Evolutionary conservation across 139 green algal species (phyloP).

Genomic region (Auxenochlorella pyrenoidosa): DNA sequence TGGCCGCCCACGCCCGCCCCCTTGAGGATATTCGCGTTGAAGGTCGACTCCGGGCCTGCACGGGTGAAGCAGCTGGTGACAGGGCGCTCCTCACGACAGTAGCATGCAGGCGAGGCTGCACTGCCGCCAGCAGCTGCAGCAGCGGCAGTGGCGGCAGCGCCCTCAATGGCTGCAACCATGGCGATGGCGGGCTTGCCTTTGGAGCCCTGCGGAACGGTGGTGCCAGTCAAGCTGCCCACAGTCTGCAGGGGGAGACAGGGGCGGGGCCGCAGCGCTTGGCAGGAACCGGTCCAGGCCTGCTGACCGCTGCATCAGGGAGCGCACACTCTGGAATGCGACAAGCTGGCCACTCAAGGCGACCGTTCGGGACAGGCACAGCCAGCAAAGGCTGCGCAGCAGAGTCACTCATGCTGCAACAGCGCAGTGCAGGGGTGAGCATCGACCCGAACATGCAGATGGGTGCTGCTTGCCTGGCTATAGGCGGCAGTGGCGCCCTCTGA

Average conservation of each 20-base stretch:
- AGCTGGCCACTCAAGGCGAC: too few species aligned
- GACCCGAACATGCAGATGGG: not conserved
- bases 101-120: too few species aligned
- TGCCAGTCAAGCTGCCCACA: not conserved
- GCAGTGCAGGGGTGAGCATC: not conserved
- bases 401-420: too few species aligned
- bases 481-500: not conserved
- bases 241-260: not conserved
- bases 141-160: not conserved
- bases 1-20: not conserved
- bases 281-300: too few species aligned
- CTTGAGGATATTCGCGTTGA: not conserved
- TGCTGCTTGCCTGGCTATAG: not conserved
- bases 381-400: too few species aligned
- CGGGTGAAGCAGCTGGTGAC: too few species aligned
- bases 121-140: not conserved
- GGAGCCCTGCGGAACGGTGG: not conserved
- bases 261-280: not conserved
- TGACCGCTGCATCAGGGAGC: too few species aligned
- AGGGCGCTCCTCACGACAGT: too few species aligned
- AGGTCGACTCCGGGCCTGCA: constrained; percentile 7
- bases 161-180: not conserved
- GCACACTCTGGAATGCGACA: too few species aligned
- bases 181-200: not conserved
- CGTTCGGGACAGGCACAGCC: too few species aligned